Evolutionary conservation across 2,329 filamentous ascomycete species (phyloP).

Genomic region (Didymella sp.): DNA sequence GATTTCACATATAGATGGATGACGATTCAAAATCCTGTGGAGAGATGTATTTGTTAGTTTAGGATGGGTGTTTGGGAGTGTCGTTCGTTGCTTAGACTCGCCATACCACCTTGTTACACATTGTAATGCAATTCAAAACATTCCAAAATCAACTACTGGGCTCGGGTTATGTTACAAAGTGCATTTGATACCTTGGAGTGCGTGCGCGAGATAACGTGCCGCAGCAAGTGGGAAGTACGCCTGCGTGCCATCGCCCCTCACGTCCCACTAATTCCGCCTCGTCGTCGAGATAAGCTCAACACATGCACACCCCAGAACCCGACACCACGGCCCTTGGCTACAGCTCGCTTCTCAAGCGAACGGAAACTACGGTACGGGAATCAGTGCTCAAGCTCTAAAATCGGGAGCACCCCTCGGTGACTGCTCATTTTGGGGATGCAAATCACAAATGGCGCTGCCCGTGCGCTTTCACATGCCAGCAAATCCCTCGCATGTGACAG

Average conservation of each 20-base stretch:
- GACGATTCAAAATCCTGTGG: not conserved
- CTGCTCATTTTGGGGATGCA: conserved; percentile 12
- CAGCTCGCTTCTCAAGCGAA: conserved; percentile 23
- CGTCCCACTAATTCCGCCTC: conserved; percentile 5
- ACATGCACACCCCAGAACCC: conserved; percentile 20
- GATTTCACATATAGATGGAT: conserved; percentile 4
- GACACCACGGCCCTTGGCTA: conserved; percentile 19
- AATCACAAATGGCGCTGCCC: conserved; percentile 19
- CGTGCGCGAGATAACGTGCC: not conserved
- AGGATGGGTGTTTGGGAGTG: conserved; percentile 12
- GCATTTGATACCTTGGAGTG: not conserved
- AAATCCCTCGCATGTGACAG: conserved; percentile 19
- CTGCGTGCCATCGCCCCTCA: conserved; percentile 12
- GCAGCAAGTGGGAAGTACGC: not conserved
- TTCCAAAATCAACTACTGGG: not conserved
- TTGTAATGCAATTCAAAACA: conserved; percentile 17
- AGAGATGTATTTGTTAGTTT: conserved; percentile 8
- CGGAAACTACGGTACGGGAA: conserved; percentile 23
- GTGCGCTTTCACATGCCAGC: conserved; percentile 20
- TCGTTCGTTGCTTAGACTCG: conserved; percentile 7
- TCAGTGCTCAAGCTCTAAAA: conserved; percentile 21
- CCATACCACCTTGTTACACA: conserved; percentile 14
- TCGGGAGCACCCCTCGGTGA: conserved; percentile 18
- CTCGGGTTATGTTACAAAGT: not conserved
- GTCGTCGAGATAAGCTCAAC: conserved; percentile 24